Conservation (phyloP, 2,329 filamentous ascomycete species). For the Diatrype stigma region DNA sequence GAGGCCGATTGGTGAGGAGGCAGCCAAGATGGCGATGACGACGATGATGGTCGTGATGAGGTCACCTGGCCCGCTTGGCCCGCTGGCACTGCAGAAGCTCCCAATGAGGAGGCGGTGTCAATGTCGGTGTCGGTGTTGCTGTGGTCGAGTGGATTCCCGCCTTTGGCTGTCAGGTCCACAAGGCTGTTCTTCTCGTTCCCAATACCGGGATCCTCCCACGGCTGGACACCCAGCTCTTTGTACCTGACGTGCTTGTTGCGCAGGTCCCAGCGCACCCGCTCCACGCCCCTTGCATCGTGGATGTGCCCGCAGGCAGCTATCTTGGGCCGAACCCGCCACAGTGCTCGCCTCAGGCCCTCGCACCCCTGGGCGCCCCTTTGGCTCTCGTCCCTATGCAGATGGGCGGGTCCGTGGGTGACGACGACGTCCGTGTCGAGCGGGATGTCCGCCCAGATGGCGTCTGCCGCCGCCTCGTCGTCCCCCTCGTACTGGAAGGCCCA, state of each 20-base stretch:
- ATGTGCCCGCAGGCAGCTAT: constrained; percentile 70
- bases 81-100: too few relatives aligned
- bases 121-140: constrained; percentile 18
- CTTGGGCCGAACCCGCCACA: constrained; percentile 59
- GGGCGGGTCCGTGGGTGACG: constrained; percentile 67
- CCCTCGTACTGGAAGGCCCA: constrained; percentile 66
- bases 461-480: constrained; percentile 9
- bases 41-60: too few relatives aligned
- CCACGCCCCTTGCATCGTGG: constrained; percentile 62
- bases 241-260: constrained; percentile 33
- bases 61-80: too few relatives aligned
- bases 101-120: constrained; percentile 22
- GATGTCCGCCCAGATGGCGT: constrained; percentile 55
- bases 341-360: constrained; percentile 48
- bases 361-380: constrained; percentile 50
- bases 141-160: constrained; percentile 40
- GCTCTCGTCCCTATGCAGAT: constrained; percentile 52
- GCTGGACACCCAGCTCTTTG: constrained; percentile 38
- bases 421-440: constrained; percentile 61
- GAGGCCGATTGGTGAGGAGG: too few relatives aligned
- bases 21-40: too few relatives aligned
- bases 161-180: constrained; percentile 53
- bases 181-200: constrained; percentile 56
- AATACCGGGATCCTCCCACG: constrained; percentile 57
- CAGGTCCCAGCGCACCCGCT: constrained; percentile 59